A percentile compares a stretch with the other conserved stretches of the same genome.
phyloP scores from a whole-genome alignment of 768 basidiomycete genomes.

The Brasilioporus rufonigricans region DNA sequence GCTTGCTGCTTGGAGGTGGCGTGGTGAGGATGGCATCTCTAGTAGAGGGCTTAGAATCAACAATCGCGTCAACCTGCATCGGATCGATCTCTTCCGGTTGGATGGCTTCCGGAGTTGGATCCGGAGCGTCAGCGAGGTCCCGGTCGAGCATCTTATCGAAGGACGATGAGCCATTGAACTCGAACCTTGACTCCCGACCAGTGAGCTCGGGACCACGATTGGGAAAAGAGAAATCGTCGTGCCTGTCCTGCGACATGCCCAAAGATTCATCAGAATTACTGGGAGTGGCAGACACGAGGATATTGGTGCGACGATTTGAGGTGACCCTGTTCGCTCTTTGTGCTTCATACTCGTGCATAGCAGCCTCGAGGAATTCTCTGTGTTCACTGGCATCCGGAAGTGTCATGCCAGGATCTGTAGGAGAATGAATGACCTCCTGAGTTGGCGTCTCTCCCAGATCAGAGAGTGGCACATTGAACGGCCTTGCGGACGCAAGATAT shows the following conservation, averaged over 20 bases:
- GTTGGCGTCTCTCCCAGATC: constrained; percentile 43
- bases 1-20: constrained; percentile 1
- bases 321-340: constrained; percentile 14
- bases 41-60: constrained; percentile 3
- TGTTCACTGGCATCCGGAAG: constrained; percentile 46
- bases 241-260: constrained; percentile 12
- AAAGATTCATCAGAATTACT: constrained; percentile 36
- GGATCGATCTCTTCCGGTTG: constrained; percentile 9
- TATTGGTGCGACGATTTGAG: constrained; percentile 12
- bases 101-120: constrained; percentile 22
- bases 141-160: constrained; percentile 40
- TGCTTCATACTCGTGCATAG: constrained; percentile 27
- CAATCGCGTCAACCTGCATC: constrained; percentile 1
- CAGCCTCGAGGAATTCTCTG: constrained; percentile 18
- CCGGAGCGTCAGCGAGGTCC: constrained; percentile 24
- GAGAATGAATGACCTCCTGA: constrained; percentile 26
- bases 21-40: background rate
- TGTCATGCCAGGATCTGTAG: constrained; percentile 46
- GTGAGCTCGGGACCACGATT: constrained; percentile 9
- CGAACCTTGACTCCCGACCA: constrained; percentile 30
- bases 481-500: constrained; percentile 45
- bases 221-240: constrained; percentile 9
- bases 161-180: constrained; percentile 41
- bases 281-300: constrained; percentile 58
- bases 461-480: constrained; percentile 57